Base-by-base conservation (phyloP, 192 early-diverging fungal genomes). In the Paraglomus occultum region DNA sequence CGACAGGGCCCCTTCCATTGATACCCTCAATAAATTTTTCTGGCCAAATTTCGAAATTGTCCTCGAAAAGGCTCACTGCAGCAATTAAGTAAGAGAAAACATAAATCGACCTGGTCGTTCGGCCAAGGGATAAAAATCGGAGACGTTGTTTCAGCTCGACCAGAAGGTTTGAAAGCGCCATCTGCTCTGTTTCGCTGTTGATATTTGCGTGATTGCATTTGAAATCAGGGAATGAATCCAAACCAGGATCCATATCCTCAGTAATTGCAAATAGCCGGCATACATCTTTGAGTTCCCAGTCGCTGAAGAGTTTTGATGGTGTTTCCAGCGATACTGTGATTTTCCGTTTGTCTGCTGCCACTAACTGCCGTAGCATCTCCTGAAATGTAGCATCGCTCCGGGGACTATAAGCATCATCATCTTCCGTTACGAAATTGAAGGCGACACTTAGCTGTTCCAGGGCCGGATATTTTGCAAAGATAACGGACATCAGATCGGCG, bases 261-360 rank as follows among this genome's bases (percentile, higher is more conserved):
- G 47, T 20, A 46, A 64, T 15, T 17, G 12, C 22, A 31, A 49
- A 64, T 49, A 64, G 62, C 43, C 47, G 62, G 20, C 62, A 64
- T 5, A 64, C 46, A 12, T 46, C 38, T 0, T 18, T 18, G n/a
- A 64, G 23, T 22, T 44, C 22, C 62, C 46, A 64, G 47, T 64
- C 43, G 18, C 45, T 49, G 62, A 64, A 64, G 42, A 14, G 17
- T 64, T 64, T 64, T 46, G 43, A 64, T 4, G 59, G 40, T 4
- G 59, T 61, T 18, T 61, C 59, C 14, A 61, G 40, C 15, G 45
- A 61, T 18, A 61, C 2, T 14, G 59, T 61, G 45, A 61, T 17
- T 44, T 61, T 61, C 40, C 6, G 43, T 20, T 45, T 42, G 23
- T 61, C 45, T 14, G 40, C 45, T 42, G 38, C 40, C 38, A 45